These are phyloP conservation scores for Anthoceros angustus DNA, from an alignment of 225 moss, liverwort and hornwort genomes.

Conservation along the genomic window DNA sequence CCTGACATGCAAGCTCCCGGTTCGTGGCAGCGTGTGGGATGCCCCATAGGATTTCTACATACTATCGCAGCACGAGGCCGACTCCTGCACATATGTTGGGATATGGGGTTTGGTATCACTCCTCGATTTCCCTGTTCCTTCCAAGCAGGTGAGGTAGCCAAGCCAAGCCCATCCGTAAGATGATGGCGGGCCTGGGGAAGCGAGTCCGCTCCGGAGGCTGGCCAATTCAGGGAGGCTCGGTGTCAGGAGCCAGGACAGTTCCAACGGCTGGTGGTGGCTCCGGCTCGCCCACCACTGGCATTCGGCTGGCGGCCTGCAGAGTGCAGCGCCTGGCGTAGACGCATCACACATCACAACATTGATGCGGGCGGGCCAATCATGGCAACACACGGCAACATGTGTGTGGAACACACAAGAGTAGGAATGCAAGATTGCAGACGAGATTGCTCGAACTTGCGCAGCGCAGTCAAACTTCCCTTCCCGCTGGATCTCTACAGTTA, in stretches of 20 bases:
- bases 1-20: no score
- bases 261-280: not conserved
- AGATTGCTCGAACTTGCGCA: not conserved
- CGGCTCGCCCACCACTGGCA: not conserved
- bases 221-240: not conserved
- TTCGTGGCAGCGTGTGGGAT: no score
- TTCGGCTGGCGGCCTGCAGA: not conserved
- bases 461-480: not conserved
- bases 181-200: not conserved
- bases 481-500: not conserved
- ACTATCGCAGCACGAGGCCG: no score
- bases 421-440: not conserved
- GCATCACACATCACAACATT: no score
- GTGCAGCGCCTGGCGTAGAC: not conserved
- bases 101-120: no score
- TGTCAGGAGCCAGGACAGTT: conserved; percentile 3
- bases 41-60: no score
- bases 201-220: not conserved
- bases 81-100: no score
- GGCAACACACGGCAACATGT: not conserved
- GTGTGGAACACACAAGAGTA: not conserved
- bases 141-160: no score
- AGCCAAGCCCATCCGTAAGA: not conserved
- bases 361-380: no score
- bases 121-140: no score